Percentiles rank a stretch among this genome's conserved stretches.
These are phyloP conservation scores for Boletus sp. DNA, from an alignment of 768 basidiomycete species.

Conservation along the genomic window DNA sequence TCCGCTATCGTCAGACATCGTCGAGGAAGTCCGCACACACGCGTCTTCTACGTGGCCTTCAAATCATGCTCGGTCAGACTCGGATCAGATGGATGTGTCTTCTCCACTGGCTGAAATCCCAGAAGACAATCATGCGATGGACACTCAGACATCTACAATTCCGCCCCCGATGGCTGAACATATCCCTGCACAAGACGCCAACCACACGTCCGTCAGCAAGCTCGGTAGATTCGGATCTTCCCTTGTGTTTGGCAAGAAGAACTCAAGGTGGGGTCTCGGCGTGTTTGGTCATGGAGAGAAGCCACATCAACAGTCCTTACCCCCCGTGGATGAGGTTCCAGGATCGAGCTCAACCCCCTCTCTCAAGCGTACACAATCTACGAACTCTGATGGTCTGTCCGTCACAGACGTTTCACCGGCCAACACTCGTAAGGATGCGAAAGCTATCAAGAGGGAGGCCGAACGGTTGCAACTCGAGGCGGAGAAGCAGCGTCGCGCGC, in stretches of 20 bases:
- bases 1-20: constrained; percentile 28
- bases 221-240: constrained; percentile 54
- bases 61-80: constrained; percentile 29
- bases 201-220: constrained; percentile 46
- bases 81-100: constrained; percentile 56
- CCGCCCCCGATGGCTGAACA: constrained; percentile 38
- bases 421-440: constrained; percentile 52
- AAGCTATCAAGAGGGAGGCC: constrained; percentile 79
- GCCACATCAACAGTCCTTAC: constrained; percentile 53
- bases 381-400: constrained; percentile 70
- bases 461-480: constrained; percentile 75
- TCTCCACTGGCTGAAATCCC: constrained; percentile 45
- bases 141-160: constrained; percentile 48
- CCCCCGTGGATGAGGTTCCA: constrained; percentile 72
- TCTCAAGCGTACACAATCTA: constrained; percentile 76
- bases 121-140: constrained; percentile 43
- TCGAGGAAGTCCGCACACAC: constrained; percentile 29
- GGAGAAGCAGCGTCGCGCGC: constrained; percentile 77
- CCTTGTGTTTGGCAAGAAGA: constrained; percentile 68
- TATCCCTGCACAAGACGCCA: constrained; percentile 35
- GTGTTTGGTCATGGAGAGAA: constrained; percentile 77
- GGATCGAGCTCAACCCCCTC: constrained; percentile 55
- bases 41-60: constrained; percentile 25
- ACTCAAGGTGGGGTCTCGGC: constrained; percentile 57
- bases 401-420: constrained; percentile 45